phyloP scores from a whole-genome alignment of 2,329 filamentous ascomycete species.

The Tolypocladium endophyticum region DNA sequence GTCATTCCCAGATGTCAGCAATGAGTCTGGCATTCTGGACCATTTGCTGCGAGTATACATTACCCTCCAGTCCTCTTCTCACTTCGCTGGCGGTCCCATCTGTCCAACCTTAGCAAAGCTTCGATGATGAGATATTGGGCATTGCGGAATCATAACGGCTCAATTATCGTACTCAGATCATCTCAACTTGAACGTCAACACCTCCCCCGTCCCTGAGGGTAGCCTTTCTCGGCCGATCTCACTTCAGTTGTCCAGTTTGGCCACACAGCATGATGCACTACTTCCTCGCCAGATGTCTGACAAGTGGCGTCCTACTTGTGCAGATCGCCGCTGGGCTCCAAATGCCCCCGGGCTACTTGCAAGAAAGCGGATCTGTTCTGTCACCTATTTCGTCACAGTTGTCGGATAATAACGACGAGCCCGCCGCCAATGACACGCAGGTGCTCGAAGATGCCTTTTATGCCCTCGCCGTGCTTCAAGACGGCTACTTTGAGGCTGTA shows the following conservation, averaged over 20 bases:
- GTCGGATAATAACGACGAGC: too few relatives aligned
- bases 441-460: conserved; percentile 41
- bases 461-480: conserved; percentile 67
- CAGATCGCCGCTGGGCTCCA: neutral
- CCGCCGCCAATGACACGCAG: neutral
- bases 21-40: neutral
- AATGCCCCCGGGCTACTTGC: neutral
- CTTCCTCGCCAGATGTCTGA: neutral
- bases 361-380: neutral
- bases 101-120: neutral
- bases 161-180: too few relatives aligned
- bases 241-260: neutral
- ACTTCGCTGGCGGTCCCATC: neutral
- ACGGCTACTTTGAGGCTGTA: conserved; percentile 65
- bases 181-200: too few relatives aligned
- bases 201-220: neutral
- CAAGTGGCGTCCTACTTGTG: neutral
- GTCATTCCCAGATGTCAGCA: neutral
- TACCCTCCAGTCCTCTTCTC: neutral
- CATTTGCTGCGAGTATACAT: too few relatives aligned
- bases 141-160: neutral
- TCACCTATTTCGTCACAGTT: neutral
- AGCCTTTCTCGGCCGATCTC: neutral
- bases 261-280: neutral
- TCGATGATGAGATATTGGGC: neutral